Conservation (phyloP, 2,329 filamentous ascomycete genomes). For the Colletotrichum euphorbiae region DNA sequence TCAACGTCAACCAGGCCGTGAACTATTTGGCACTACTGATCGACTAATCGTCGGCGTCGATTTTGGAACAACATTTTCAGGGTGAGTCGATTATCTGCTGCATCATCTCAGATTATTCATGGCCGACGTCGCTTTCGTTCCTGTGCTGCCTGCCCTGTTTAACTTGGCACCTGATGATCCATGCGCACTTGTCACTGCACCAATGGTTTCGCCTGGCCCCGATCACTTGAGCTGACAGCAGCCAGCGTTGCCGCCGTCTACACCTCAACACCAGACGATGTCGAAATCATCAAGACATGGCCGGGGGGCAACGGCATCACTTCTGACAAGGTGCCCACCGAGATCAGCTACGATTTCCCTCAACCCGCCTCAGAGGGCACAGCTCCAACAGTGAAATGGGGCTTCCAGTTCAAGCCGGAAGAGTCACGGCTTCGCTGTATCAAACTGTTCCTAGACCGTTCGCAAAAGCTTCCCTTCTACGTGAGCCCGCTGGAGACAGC, state of each 20-base stretch:
- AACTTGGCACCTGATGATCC: background rate
- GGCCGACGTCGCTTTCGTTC: background rate
- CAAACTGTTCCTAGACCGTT: conserved; percentile 85
- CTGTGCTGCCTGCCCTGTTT: background rate
- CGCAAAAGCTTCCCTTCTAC: conserved; percentile 84
- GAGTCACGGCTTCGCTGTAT: conserved; percentile 82
- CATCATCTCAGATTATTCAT: background rate
- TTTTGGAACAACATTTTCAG: conserved; percentile 87
- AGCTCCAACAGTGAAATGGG: conserved; percentile 75
- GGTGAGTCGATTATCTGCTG: conserved; percentile 60
- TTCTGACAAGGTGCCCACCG: conserved; percentile 88
- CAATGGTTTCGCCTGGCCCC: background rate
- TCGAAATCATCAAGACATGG: conserved; percentile 88
- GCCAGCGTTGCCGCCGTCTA: conserved; percentile 77
- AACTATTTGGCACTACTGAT: conserved; percentile 66
- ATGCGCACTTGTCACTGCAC: background rate
- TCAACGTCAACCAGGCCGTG: conserved; percentile 65
- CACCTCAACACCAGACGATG: conserved; percentile 80
- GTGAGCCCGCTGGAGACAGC: conserved; percentile 82
- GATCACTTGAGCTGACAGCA: conserved; percentile 21
- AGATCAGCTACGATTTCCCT: conserved; percentile 73
- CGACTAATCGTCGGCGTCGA: conserved; percentile 82
- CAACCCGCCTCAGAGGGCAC: conserved; percentile 50
- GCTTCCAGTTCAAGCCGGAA: conserved; percentile 84
- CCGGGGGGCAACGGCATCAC: conserved; percentile 86